A percentile compares a stretch with the other conserved stretches of the same genome.
Conservation (phyloP, 768 basidiomycete species). For the Kwoniella heveanensis region DNA sequence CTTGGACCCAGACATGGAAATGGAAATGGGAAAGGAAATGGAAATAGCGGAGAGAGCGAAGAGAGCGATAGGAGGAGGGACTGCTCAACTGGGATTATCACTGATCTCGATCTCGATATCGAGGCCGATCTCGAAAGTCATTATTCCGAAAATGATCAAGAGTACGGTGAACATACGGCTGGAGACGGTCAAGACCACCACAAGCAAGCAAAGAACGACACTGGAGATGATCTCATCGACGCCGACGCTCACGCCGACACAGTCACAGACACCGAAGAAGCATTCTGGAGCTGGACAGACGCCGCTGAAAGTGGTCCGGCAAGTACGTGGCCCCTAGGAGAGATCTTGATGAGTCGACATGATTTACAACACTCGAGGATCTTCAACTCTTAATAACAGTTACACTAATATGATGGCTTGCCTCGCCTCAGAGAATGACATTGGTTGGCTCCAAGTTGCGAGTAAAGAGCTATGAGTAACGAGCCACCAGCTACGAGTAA, state of each 20-base stretch:
- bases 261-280: constrained; percentile 1
- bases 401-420: no score
- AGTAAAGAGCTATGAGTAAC: no score
- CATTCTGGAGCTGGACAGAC: constrained; percentile 40
- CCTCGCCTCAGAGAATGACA: no score
- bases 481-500: no score
- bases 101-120: no score
- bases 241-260: no score
- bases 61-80: no score
- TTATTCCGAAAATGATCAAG: constrained; percentile 2
- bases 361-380: constrained; percentile 94
- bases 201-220: neutral
- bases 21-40: neutral
- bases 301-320: constrained; percentile 66
- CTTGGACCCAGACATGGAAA: neutral
- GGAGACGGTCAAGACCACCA: neutral
- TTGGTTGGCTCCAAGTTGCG: no score
- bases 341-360: constrained; percentile 84
- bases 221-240: no score
- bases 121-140: no score
- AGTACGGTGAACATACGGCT: neutral
- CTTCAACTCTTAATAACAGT: constrained; percentile 65
- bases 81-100: neutral
- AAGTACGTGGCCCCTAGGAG: constrained; percentile 94
- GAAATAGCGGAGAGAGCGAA: no score